Percentiles rank a stretch among this genome's conserved stretches.
Conservation (phyloP, 2,329 filamentous ascomycete species). For the Ascochyta lentis region DNA sequence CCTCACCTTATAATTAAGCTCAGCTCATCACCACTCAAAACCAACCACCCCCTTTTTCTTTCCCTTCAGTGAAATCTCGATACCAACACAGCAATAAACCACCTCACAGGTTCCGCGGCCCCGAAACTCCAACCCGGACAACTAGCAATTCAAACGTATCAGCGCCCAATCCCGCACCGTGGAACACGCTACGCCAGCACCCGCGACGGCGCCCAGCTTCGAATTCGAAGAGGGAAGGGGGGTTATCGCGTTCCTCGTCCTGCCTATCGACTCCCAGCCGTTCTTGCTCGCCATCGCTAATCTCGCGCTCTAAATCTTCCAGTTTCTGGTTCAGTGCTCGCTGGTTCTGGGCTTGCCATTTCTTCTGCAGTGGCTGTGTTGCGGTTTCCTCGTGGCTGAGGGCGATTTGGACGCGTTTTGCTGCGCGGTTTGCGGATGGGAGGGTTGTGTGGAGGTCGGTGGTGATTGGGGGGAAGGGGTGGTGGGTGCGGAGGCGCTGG, state of each 20-base stretch:
- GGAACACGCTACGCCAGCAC: constrained; percentile 35
- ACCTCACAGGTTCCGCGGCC: constrained; percentile 36
- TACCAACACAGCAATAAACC: too few relatives aligned
- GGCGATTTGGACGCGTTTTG: constrained; percentile 32
- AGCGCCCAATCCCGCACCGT: constrained; percentile 24
- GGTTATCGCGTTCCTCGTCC: neutral
- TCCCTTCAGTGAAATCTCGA: too few relatives aligned
- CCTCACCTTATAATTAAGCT: too few relatives aligned
- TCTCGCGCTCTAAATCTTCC: constrained; percentile 9
- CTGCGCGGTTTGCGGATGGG: constrained; percentile 35
- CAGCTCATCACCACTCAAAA: too few relatives aligned
- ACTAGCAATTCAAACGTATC: constrained; percentile 34
- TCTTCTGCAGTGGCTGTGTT: neutral
- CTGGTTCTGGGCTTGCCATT: constrained; percentile 26
- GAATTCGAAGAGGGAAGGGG: neutral
- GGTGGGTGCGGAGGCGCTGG: constrained; percentile 12
- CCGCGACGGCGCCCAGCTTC: constrained; percentile 11
- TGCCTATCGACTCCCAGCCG: too few relatives aligned
- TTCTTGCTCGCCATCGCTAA: neutral
- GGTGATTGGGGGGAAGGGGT: constrained; percentile 13
- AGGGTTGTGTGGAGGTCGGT: constrained; percentile 34
- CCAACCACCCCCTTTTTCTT: too few relatives aligned
- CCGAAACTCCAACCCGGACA: constrained; percentile 27
- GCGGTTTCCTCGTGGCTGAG: constrained; percentile 29
- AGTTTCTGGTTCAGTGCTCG: constrained; percentile 23